Percentiles rank a stretch among this genome's conserved stretches.
Evolutionary conservation across 345 rosid genomes (phyloP).

Genomic region (Adansonia digitata): DNA sequence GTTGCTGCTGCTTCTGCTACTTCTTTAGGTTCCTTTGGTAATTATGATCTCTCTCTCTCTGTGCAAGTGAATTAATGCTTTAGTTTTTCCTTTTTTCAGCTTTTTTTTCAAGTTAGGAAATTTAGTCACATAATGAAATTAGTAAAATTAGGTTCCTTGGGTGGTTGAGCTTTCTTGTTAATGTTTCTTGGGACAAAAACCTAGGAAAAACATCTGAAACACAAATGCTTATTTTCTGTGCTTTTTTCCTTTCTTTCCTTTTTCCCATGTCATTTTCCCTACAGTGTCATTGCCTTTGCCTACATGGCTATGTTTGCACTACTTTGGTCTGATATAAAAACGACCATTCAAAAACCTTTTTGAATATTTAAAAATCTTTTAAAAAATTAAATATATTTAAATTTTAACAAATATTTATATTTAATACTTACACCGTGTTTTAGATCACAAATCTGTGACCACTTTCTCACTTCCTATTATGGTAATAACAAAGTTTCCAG

Average conservation of each 20-base stretch:
- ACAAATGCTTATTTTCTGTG: not conserved
- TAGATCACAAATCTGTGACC: not conserved
- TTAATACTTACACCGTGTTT: not conserved
- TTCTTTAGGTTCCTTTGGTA: constrained; percentile 8
- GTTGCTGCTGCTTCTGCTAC: not conserved
- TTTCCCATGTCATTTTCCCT: not conserved
- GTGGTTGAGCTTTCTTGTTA: not conserved
- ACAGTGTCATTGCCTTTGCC: not conserved
- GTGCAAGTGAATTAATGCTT: not conserved
- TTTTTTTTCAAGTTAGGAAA: not conserved
- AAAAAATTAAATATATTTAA: too few relatives aligned
- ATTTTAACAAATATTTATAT: too few relatives aligned
- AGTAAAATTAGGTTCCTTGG: not conserved
- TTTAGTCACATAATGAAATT: not conserved
- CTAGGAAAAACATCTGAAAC: not conserved
- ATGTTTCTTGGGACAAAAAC: not conserved
- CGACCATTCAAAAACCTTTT: too few relatives aligned
- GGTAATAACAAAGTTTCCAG: too few relatives aligned
- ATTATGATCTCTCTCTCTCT: not conserved
- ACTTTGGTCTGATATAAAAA: too few relatives aligned
- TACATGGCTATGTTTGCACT: too few relatives aligned
- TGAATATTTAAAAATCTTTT: too few relatives aligned
- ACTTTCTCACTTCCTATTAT: not conserved
- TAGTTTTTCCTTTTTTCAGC: not conserved
- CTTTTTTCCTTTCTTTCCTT: not conserved